Evolutionary conservation across 2,329 filamentous ascomycete genomes (phyloP).

Genomic region (Cladophialophora yegresii): DNA sequence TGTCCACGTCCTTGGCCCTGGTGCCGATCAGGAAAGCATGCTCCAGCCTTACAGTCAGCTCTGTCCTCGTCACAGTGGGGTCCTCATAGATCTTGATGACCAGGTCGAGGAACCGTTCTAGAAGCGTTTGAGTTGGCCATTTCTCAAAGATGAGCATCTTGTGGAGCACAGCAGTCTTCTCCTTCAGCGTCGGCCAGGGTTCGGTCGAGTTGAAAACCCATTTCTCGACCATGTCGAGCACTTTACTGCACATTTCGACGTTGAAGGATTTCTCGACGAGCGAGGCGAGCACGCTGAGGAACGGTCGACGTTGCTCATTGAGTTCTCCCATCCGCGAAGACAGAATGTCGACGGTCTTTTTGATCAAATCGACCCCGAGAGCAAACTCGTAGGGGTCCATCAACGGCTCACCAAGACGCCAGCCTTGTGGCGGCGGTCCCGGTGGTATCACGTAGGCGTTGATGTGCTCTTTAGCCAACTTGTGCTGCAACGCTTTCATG

Average conservation of each 20-base stretch:
- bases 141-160: conserved; percentile 98
- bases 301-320: conserved; percentile 86
- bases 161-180: conserved; percentile 97
- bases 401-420: conserved; percentile 45
- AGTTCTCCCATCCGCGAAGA: conserved; percentile 89
- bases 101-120: conserved; percentile 90
- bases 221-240: conserved; percentile 86
- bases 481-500: conserved; percentile 90
- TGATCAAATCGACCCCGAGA: conserved; percentile 85
- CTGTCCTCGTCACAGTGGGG: conserved; percentile 88
- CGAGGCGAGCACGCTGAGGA: conserved; percentile 90
- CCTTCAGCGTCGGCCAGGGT: conserved; percentile 94
- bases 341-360: conserved; percentile 92
- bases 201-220: conserved; percentile 97
- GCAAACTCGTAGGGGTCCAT: conserved; percentile 76
- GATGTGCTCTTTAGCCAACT: conserved; percentile 91
- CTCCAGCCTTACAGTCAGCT: conserved; percentile 95
- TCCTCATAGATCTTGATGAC: conserved; percentile 99
- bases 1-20: conserved; percentile 87
- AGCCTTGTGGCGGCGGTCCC: conserved; percentile 43
- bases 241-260: conserved; percentile 83
- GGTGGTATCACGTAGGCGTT: conserved; percentile 61
- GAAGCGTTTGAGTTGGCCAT: conserved; percentile 75
- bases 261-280: conserved; percentile 94
- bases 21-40: conserved; percentile 97